Percentiles rank a stretch among this genome's conserved stretches.
phyloP scores from a whole-genome alignment of 352 stramenopile genomes.

The Globisporangium solare region DNA sequence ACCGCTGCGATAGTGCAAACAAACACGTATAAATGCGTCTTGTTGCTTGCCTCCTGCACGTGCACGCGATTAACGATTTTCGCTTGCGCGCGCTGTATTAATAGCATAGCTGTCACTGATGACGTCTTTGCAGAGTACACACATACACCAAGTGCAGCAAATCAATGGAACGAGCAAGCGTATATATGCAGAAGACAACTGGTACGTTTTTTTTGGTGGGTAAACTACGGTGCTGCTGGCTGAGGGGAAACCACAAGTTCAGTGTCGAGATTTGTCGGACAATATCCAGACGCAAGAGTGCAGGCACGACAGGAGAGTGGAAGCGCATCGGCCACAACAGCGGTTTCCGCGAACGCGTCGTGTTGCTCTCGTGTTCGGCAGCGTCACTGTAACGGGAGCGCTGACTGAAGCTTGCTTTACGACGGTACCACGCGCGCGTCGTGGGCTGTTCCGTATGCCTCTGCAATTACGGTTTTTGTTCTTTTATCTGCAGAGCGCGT shows the following conservation, averaged over 20 bases:
- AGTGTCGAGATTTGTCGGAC: too few species aligned
- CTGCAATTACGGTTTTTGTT: neutral
- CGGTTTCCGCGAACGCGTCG: constrained; percentile 4
- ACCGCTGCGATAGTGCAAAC: neutral
- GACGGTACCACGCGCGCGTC: too few species aligned
- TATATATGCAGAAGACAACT: too few species aligned
- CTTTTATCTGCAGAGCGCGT: neutral
- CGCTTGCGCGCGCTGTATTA: too few species aligned
- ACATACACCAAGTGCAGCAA: too few species aligned
- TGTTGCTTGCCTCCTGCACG: neutral
- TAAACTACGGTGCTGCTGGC: too few species aligned
- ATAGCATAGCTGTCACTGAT: neutral
- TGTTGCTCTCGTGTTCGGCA: neutral
- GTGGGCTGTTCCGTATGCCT: constrained; percentile 8
- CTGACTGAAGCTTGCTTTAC: neutral
- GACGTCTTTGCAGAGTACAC: too few species aligned
- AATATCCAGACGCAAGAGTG: too few species aligned
- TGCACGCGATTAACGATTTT: too few species aligned
- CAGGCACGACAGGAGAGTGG: neutral
- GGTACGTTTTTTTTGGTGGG: too few species aligned
- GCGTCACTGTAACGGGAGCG: neutral
- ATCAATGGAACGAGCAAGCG: too few species aligned
- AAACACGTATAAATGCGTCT: neutral
- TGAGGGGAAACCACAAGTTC: too few species aligned
- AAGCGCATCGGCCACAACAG: constrained; percentile 7